phyloP scores from a whole-genome alignment of 176 grass and related monocot genomes.

The Miscanthus lutarioriparius region DNA sequence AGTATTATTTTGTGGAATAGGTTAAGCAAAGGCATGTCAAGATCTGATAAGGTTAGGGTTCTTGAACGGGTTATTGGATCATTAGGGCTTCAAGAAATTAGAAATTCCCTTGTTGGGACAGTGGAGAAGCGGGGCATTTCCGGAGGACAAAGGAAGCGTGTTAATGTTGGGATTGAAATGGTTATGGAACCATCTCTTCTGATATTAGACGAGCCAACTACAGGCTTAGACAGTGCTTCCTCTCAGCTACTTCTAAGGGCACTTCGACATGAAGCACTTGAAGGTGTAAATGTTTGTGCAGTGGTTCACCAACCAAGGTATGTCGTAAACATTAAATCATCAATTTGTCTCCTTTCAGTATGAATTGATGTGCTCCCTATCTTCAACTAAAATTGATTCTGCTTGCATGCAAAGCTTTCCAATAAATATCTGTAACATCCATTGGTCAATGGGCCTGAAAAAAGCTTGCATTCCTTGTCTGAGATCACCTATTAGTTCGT shows the following conservation, averaged over 20 bases:
- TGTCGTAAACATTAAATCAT: neutral
- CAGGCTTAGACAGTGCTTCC: conserved; percentile 85
- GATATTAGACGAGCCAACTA: conserved; percentile 89
- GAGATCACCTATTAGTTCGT: conserved; percentile 17
- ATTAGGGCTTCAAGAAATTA: conserved; percentile 72
- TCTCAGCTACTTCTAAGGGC: conserved; percentile 74
- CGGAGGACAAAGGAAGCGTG: conserved; percentile 81
- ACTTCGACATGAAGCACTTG: conserved; percentile 74
- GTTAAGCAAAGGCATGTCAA: conserved; percentile 54
- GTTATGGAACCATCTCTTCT: conserved; percentile 88
- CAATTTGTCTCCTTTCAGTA: conserved; percentile 9
- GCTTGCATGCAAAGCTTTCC: conserved; percentile 5
- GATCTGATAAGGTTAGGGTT: conserved; percentile 55
- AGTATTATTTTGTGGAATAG: conserved; percentile 36
- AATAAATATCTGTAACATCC: conserved; percentile 1
- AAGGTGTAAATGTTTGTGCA: conserved; percentile 75
- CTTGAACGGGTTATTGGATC: conserved; percentile 78
- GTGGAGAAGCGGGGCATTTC: conserved; percentile 87
- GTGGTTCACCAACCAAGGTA: conserved; percentile 93
- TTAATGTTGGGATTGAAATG: conserved; percentile 89
- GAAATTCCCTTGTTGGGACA: conserved; percentile 81
- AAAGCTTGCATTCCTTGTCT: conserved; percentile 2
- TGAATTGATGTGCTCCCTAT: conserved; percentile 2
- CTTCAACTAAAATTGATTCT: conserved; percentile 18
- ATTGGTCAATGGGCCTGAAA: neutral